Base-by-base conservation (phyloP, 345 rosid genomes). In the Gynandropsis gynandra region DNA sequence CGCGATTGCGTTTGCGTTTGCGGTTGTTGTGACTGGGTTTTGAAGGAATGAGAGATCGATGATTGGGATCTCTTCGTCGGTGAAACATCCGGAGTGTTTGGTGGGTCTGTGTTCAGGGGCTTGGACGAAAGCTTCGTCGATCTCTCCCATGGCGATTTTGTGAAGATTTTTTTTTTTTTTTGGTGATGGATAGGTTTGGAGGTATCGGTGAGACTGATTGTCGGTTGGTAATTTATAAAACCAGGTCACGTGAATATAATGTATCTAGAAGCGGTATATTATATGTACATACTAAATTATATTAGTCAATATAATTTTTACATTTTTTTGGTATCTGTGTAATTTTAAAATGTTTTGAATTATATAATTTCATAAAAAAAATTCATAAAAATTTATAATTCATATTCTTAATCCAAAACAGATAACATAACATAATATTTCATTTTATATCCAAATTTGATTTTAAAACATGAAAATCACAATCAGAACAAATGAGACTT, bases 121-220 rank as follows among this genome's bases (percentile, higher is more conserved):
- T 48, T 82, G 86, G 62, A 80, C 44, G 72, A 75, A 82, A 62
- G 75, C 74, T 42, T 75, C 68, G 58, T 77, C 76, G 38, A 79
- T 34, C 36, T 59, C 52, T 58, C 74, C 79, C 89, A 77, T 82
- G 68, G 62, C 11, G 50, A 42, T 38, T 15, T 27, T 42, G 42
- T 39, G 50, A 36, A 12, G 29, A 44, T 2, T 48, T 10, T 16
- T 17, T 20, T n/a, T n/a, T n/a, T n/a, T n/a, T n/a, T n/a, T n/a
- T n/a, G n/a, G n/a, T n/a, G n/a, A 5, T 24, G 5, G 29, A 24
- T 4, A 18, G 47, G 14, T 47, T 52, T 58, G 64, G 54, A 37
- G 55, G 14, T 47, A 53, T 53, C 46, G 48, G 5, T 45, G 38
- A 12, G 31, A 48, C 3, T 38, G 59, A 16, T 20, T 59, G 45